Evolutionary conservation across 2,329 filamentous ascomycete species (phyloP).

Genomic region (Akanthomyces dipterigenus): DNA sequence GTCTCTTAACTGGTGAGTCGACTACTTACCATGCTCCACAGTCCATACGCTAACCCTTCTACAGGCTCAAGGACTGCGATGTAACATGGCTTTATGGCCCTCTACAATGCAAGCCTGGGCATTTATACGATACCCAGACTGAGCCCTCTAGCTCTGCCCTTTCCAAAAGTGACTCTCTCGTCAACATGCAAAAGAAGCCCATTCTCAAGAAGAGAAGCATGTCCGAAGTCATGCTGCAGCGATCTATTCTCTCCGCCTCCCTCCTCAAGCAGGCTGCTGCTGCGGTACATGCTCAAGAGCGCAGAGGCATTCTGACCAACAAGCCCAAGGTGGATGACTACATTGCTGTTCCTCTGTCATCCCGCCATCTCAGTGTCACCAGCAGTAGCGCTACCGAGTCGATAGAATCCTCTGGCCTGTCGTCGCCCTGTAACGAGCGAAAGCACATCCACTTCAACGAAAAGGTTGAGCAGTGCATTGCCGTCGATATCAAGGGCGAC

Average conservation of each 20-base stretch:
- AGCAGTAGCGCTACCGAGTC: constrained; percentile 58
- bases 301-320: constrained; percentile 46
- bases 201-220: constrained; percentile 96
- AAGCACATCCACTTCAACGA: constrained; percentile 96
- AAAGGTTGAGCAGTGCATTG: constrained; percentile 92
- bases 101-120: constrained; percentile 64
- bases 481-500: constrained; percentile 78
- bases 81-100: constrained; percentile 97
- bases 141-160: constrained; percentile 22
- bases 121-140: constrained; percentile 31
- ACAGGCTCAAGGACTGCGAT: constrained; percentile 91
- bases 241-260: constrained; percentile 80
- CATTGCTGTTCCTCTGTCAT: constrained; percentile 57
- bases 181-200: constrained; percentile 67
- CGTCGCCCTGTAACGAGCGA: constrained; percentile 57
- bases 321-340: constrained; percentile 61
- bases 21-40: neutral
- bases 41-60: constrained; percentile 22
- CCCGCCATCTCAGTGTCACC: constrained; percentile 52
- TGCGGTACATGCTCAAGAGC: constrained; percentile 76
- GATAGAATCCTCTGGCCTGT: constrained; percentile 61
- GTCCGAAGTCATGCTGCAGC: constrained; percentile 90
- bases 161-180: constrained; percentile 56
- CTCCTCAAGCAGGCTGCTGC: constrained; percentile 84
- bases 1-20: constrained; percentile 79